phyloP scores from a whole-genome alignment of 2,329 filamentous ascomycete species.

The Calonectria pteridis region DNA sequence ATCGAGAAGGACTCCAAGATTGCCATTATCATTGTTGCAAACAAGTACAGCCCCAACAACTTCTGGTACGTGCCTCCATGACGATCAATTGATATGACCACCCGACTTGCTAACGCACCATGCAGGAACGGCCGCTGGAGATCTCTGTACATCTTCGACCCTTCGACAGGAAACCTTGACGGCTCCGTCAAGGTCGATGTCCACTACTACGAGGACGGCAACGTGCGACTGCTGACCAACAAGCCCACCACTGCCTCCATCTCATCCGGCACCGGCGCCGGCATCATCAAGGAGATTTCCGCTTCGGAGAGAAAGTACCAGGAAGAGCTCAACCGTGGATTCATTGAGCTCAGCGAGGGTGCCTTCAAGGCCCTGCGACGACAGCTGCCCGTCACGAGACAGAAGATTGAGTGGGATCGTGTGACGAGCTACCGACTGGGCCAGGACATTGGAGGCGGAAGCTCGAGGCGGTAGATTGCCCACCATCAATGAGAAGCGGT shows the following conservation, averaged over 20 bases:
- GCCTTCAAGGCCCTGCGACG: conserved; percentile 94
- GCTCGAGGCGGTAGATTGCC: conserved; percentile 54
- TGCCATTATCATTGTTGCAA: conserved; percentile 87
- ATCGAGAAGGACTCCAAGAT: conserved; percentile 80
- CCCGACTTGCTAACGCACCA: conserved; percentile 32
- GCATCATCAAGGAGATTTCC: conserved; percentile 83
- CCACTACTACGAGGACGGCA: conserved; percentile 99
- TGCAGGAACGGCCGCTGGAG: conserved; percentile 95
- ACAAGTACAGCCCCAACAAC: conserved; percentile 98
- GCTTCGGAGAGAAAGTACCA: conserved; percentile 91
- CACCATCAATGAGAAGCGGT: not conserved
- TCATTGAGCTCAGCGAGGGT: conserved; percentile 89
- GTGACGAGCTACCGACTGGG: conserved; percentile 91
- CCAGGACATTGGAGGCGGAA: conserved; percentile 81
- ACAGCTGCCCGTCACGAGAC: conserved; percentile 94
- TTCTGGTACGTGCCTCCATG: conserved; percentile 77
- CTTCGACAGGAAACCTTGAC: conserved; percentile 75
- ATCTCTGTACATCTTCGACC: conserved; percentile 84
- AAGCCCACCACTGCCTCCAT: conserved; percentile 77
- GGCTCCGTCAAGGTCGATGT: conserved; percentile 94
- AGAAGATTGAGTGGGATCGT: conserved; percentile 99
- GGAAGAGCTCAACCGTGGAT: conserved; percentile 93
- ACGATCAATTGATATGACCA: not conserved
- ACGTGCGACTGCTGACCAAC: conserved; percentile 91
- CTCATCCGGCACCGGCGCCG: conserved; percentile 72